Conservation (phyloP, 2,329 filamentous ascomycete genomes). For the Onygenales sp. region DNA sequence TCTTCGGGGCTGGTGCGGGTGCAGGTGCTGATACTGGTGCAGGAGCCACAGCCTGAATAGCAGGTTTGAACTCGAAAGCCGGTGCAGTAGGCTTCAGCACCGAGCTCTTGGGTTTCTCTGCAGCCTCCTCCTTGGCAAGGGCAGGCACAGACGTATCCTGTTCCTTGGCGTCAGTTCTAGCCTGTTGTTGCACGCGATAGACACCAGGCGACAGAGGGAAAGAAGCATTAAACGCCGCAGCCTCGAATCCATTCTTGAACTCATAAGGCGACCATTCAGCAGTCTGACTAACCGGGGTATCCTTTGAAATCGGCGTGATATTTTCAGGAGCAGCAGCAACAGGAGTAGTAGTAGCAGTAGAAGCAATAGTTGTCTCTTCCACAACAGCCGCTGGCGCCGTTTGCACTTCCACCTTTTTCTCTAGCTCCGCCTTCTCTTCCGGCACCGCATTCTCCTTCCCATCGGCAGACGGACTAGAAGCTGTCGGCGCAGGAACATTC, state of each 20-base stretch:
- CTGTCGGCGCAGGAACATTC: background rate
- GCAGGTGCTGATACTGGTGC: slow-evolving; percentile 10
- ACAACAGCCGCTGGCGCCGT: slow-evolving; percentile 13
- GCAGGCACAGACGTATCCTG: background rate
- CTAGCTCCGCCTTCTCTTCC: background rate
- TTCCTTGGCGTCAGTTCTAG: background rate
- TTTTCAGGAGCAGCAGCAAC: background rate
- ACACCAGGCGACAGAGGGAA: slow-evolving; percentile 30
- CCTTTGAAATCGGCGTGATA: slow-evolving; percentile 3
- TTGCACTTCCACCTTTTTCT: background rate
- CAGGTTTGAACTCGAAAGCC: slow-evolving; percentile 50
- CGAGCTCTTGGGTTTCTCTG: background rate
- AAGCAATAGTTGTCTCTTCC: slow-evolving; percentile 22
- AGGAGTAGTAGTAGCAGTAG: slow-evolving; percentile 17
- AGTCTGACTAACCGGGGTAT: slow-evolving; percentile 26
- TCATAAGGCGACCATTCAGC: slow-evolving; percentile 53
- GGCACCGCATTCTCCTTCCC: background rate
- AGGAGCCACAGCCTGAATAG: slow-evolving; percentile 15
- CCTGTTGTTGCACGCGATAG: slow-evolving; percentile 6
- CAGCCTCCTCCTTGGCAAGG: background rate
- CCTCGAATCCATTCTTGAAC: slow-evolving; percentile 40
- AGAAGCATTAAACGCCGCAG: slow-evolving; percentile 43
- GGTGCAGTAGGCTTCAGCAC: slow-evolving; percentile 38
- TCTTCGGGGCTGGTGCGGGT: slow-evolving; percentile 7
- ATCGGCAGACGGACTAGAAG: background rate